Conservation (phyloP, 768 basidiomycete species). For the Amanita pseudoporphyria region DNA sequence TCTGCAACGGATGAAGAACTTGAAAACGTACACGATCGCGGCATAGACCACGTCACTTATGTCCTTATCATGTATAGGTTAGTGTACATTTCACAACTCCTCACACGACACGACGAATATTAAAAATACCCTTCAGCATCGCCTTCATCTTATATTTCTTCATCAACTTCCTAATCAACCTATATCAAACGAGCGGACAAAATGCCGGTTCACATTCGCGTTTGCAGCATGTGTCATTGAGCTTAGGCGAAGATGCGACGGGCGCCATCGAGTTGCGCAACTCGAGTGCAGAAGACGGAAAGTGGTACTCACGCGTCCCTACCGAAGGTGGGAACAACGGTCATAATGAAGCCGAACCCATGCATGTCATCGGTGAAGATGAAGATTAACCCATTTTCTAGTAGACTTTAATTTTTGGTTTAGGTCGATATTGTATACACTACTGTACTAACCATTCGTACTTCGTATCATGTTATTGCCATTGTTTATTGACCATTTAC, state of each 20-base stretch:
- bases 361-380: slow-evolving; percentile 24
- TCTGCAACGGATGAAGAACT: slow-evolving; percentile 92
- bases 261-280: background rate
- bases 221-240: background rate
- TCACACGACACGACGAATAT: background rate
- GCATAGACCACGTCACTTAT: slow-evolving; percentile 91
- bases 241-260: background rate
- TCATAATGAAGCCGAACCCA: background rate
- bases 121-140: slow-evolving; percentile 29
- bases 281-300: background rate
- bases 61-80: slow-evolving; percentile 77
- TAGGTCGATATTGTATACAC: background rate
- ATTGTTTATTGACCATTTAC: background rate
- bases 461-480: background rate
- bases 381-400: slow-evolving; percentile 14
- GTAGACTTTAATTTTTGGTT: too few relatives aligned
- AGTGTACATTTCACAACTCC: slow-evolving; percentile 8
- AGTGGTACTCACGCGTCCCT: slow-evolving; percentile 13
- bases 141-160: slow-evolving; percentile 75
- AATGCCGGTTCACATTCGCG: slow-evolving; percentile 19
- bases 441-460: background rate
- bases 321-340: slow-evolving; percentile 2
- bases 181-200: slow-evolving; percentile 55
- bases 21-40: slow-evolving; percentile 50
- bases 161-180: slow-evolving; percentile 58